Evolutionary conservation across 495 filamentous ascomycete species (phyloP), one percentile per base, ranked within the genome.

Genomic region (Annulohypoxylon maeteangense): DNA sequence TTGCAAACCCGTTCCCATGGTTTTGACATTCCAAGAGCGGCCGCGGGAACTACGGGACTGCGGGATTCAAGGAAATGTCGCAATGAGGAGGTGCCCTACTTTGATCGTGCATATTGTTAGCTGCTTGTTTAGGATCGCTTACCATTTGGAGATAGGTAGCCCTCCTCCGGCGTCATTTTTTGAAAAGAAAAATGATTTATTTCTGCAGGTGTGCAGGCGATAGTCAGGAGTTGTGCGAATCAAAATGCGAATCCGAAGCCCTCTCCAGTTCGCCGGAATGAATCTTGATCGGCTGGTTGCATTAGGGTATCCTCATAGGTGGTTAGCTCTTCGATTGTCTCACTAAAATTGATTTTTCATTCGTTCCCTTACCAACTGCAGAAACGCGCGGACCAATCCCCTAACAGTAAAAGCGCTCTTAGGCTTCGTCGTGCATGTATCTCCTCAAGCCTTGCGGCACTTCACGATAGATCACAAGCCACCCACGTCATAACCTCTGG

Each of bases 201-300:
- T 32, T 45, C 48, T 34, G 25, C n/a, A 38, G 27, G 31, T 38
- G 16, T 42, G 47, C 12, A 36, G 38, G 18, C 18, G 20, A 45
- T 61, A 44, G 12, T 29, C n/a, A 5, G 14, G 50, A 53, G n/a
- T 29, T n/a, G 29, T 55, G 29, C 50, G 32, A 68, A 62, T 68
- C 57, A 68, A 34, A 34, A 29, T 7, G 7, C 48, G 27, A 29
- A 27, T 44, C 14, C 36, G 47, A 16, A 10, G 31, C 18, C 65
- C 8, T 62, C 57, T 38, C 65, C 65, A 32, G 47, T 18, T n/a
- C 56, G 48, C 20, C 48, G 65, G 65, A 31, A 62, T 50, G 23
- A 14, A 44, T 45, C 34, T 38, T 53, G 34, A 23, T 38, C 54
- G 32, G 45, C 45, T 16, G 7, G 44, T 31, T 48, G 31, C 31